Evolutionary conservation across 371 early-diverging fungal species (phyloP).

Genomic region (Mucor mucedo): DNA sequence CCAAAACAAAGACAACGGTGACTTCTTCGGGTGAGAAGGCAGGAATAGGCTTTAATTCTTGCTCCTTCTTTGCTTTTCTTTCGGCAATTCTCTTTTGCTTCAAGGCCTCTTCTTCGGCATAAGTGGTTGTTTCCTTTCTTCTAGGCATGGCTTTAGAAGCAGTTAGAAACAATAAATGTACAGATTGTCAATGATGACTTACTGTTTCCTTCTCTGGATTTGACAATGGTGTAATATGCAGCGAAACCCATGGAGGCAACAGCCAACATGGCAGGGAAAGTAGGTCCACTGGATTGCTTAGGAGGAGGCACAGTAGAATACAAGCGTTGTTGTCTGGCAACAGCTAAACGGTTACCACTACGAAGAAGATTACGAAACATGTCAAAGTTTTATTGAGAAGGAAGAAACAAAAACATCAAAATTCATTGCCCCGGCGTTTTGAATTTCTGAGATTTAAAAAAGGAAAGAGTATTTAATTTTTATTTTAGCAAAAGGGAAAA

Average conservation of each 20-base stretch:
- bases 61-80: conserved; percentile 22
- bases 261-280: conserved; percentile 53
- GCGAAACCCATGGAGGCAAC: conserved; percentile 60
- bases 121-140: conserved; percentile 26
- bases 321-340: conserved; percentile 19
- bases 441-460: too few relatives aligned
- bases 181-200: conserved; percentile 8
- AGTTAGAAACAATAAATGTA: neutral
- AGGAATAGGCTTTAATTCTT: conserved; percentile 30
- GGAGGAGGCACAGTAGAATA: conserved; percentile 27
- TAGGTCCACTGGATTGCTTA: conserved; percentile 31
- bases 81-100: conserved; percentile 25
- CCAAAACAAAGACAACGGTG: conserved; percentile 74
- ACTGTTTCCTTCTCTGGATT: conserved; percentile 55
- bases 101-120: conserved; percentile 25
- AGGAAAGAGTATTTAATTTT: too few relatives aligned
- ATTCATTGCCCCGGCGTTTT: conserved; percentile 1
- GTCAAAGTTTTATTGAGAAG: conserved; percentile 1
- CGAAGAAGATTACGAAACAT: conserved; percentile 31
- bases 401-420: neutral
- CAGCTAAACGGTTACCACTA: conserved; percentile 14
- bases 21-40: conserved; percentile 50
- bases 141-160: conserved; percentile 26
- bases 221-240: conserved; percentile 52
- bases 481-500: too few relatives aligned